Evolutionary conservation across 495 filamentous ascomycete species (phyloP), one percentile per base, ranked within the genome.

Genomic region (Aspergillus leporis): DNA sequence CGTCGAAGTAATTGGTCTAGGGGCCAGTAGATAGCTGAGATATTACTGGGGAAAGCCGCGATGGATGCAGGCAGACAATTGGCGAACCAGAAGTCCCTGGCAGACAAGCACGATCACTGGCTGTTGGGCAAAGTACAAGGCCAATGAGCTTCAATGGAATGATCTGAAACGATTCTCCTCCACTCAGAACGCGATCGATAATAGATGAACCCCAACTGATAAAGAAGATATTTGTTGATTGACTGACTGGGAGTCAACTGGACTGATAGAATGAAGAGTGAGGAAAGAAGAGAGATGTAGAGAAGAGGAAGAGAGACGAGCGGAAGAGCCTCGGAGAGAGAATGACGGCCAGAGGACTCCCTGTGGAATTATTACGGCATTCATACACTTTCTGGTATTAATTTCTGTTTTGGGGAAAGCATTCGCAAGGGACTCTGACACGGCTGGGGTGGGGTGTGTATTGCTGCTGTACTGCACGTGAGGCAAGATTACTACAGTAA

Each of bases 31-130:
- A 53, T 52, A 50, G 25, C 47, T 38, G n/a, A 49, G 46, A 50
- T 57, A 61, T 64, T 62, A 64, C 65, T 67, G 61, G 65, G 54
- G 61, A 67, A 58, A 58, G 51, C 52, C 61, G 65, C 63, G 64
- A 74, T 76, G 73, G 67, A 70, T 60, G 64, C 66, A 64, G 50
- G 61, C 59, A 53, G 56, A 65, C 72, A 74, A 77, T 77, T 74
- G 74, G 69, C 74, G 74, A 77, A 77, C 74, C 74, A 77, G 71
- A 75, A 66, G 65, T 70, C 59, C 66, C 64, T 69, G 65, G 55
- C 64, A 62, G 59, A 68, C 59, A 41, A 59, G 54, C 60, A 58
- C 60, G 64, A 66, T 63, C 60, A 66, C 60, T 66, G 64, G 64
- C 52, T 60, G 59, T 56, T 61, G 61, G 58, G 34, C 56, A 53